phyloP scores from a whole-genome alignment of 371 early-diverging fungal genomes.

The Mortierella sp. region DNA sequence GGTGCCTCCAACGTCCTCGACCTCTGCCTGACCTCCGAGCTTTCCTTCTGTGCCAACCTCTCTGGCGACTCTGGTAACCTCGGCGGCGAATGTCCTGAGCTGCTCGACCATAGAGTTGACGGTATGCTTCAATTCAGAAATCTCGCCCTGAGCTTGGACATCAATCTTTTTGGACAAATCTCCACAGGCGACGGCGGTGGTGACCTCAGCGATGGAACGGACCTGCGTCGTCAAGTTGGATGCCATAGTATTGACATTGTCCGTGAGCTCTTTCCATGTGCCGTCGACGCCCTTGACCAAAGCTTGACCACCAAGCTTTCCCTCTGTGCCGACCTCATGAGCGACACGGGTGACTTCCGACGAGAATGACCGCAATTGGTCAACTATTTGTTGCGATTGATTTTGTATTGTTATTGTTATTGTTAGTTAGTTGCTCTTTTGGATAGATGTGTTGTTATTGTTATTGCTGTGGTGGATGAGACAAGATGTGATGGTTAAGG shows the following conservation, averaged over 20 bases:
- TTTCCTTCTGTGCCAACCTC: no score
- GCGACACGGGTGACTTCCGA: no score
- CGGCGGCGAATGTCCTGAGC: constrained; percentile 61
- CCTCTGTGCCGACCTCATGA: no score
- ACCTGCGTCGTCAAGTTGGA: constrained; percentile 54
- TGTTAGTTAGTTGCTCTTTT: not conserved
- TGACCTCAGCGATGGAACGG: constrained; percentile 61
- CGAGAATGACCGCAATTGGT: constrained; percentile 65
- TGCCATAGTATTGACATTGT: no score
- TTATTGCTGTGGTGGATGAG: not conserved
- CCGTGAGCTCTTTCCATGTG: no score
- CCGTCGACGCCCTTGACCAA: no score
- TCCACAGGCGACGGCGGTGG: constrained; percentile 68
- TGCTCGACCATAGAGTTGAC: constrained; percentile 78
- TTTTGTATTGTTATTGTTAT: not conserved
- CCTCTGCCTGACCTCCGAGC: no score
- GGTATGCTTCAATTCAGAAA: constrained; percentile 64
- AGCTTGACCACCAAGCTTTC: no score
- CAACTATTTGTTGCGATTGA: constrained; percentile 47
- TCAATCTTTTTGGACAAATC: constrained; percentile 71
- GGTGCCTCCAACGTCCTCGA: no score
- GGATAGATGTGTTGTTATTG: not conserved
- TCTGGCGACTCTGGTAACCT: no score
- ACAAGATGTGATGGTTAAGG: not conserved
- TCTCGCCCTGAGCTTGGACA: constrained; percentile 59